Evolutionary conservation across 768 basidiomycete species (phyloP), one percentile per base, ranked within the genome.

Genomic region (Steccherinum ochraceum): DNA sequence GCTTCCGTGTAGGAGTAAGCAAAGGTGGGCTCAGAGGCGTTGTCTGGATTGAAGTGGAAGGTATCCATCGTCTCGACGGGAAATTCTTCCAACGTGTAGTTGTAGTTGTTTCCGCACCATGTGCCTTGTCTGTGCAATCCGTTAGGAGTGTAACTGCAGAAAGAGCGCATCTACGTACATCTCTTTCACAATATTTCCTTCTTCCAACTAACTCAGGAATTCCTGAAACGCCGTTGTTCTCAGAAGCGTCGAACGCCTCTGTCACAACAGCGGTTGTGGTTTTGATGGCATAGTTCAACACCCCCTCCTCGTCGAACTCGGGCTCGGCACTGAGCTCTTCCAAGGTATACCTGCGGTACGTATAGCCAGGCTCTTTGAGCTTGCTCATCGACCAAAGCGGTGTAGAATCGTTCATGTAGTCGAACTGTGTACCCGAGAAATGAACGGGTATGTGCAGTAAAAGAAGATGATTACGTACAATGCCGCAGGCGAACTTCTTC

Each of bases 381-480:
- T 35, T 35, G 30, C 7, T 7, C 30, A 35, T 35, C 7, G 30
- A 7, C 30, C 30, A 35, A 35, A 35, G 30, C 7, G 30, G 16
- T 7, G 7, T 16, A 7, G 30, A 7, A 16, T 35, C 30, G 30
- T 35, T 7, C 30, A 35, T 35, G 30, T 35, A 35, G 30, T 35
- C 30, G 16, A 35, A 16, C 30, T 35, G 7, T 35, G 30, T n/a
- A n/a, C n/a, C n/a, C n/a, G n/a, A n/a, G n/a, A n/a, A n/a, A n/a
- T n/a, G n/a, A n/a, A n/a, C n/a, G n/a, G n/a, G n/a, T n/a, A n/a
- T n/a, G n/a, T n/a, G n/a, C n/a, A n/a, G n/a, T n/a, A n/a, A n/a
- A n/a, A n/a, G n/a, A n/a, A n/a, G n/a, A n/a, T n/a, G 16, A 35
- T 35, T 10, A 56, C 60, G 10, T 49, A 64, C 65, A 44, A 67